Evolutionary conservation across 768 basidiomycete species (phyloP), one percentile per base, ranked within the genome.

Genomic region (Russula olivacea): DNA sequence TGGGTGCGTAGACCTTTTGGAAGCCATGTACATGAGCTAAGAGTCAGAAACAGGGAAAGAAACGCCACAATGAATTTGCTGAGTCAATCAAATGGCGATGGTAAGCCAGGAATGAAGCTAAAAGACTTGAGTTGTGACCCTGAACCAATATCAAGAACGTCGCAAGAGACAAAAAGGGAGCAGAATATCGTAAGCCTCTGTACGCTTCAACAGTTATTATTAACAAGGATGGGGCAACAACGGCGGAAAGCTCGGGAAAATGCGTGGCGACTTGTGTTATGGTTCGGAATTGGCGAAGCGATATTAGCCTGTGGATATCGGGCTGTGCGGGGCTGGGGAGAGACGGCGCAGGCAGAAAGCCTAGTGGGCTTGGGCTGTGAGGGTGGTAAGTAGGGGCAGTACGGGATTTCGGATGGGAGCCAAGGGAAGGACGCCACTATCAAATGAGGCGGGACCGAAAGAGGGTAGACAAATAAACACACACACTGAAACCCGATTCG

Each of bases 381-480:
- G 21, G 7, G 43, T 43, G 19, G 41, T 19, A 12, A 36, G 34
- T 36, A 36, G 40, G 41, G 17, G 41, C 41, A n/a, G n/a, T 45
- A 47, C 45, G 45, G 45, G 45, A 21, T 21, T 47, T 47, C 21
- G 45, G 45, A 47, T 4, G 36, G 36, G 36, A 10, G 10, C 17
- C 43, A n/a, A 32, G 45, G 63, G 58, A 25, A 40, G 36, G 57
- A 51, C 58, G 63, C 63, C 63, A 64, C 63, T 64, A 64, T 64
- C 63, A 64, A 59, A 41, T 51, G 58, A 41, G 50, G n/a, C 63
- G 63, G 58, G 52, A 34, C 63, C 58, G 63, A 64, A 64, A 55
- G 40, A 9, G 48, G 54, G 47, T 12, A 19, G 28, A 43, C 32
- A 60, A 34, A 60, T 25, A 47, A 45, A 32, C 21, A 41, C 25